Base-by-base conservation (phyloP, 2,329 filamentous ascomycete species). In the Botrytis pseudocinerea region DNA sequence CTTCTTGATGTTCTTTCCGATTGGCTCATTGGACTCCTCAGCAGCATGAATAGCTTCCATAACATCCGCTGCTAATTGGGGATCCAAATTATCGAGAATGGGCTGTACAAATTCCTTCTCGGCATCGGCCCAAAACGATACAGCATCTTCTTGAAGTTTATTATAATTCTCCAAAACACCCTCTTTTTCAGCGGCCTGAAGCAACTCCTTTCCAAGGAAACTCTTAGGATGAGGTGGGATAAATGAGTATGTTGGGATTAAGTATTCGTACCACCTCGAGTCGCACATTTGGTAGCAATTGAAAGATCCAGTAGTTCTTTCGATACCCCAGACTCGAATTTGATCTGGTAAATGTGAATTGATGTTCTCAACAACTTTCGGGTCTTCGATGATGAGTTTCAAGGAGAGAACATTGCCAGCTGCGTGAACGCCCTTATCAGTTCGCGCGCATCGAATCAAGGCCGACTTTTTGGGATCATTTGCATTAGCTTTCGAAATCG, bases 381-480 rank as follows among this genome's bases (percentile, higher is more conserved):
- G 87, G 73, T 98, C 95, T 82, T 98, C 95, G 65, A 98, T 91
- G 78, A 99, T 98, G 78, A 99, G 86, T 85, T 99, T 99, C 79
- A 98, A 83, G 46, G 94, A 97, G 75, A 98, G 93, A 79, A 98
- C 91, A 80, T 98, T 98, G 70, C 95, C 96, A 1, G 95, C 95
- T 1, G 95, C 95, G 82, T 98, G 95, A 2, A 98, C 95, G 71
- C 96, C 96, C 85, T 98, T 99, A 84, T 99, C 96, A 0, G 96
- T 99, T 76, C 96, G 89, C 6, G 96, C 96, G 82, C 96, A 99
- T 76, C 96, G 92, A 71, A 97, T 93, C 64, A 99, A 88, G 70
- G 94, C 95, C 2, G 94, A 97, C 83, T 99, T 99, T 83, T 97
- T 97, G 6, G 95, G 96, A 81, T 99, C 96, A 78, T 97, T 91